These are phyloP conservation scores for Isabelozyma pseudorhagii DNA, from an alignment of 805 yeast species.

Conservation along the genomic window DNA sequence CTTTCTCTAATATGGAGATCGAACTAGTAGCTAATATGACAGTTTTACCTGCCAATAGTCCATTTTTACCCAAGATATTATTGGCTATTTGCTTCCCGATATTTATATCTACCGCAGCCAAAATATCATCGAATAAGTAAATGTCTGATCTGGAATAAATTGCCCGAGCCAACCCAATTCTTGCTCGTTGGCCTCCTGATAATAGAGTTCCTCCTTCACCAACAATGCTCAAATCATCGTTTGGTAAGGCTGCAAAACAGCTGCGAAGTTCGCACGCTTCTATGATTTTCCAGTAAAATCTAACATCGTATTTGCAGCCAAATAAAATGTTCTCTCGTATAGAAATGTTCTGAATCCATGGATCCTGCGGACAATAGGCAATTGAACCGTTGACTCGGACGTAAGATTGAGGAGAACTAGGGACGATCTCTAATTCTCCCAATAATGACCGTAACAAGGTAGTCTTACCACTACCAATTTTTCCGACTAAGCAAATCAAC, in stretches of 20 bases:
- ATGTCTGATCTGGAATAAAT: conserved; percentile 25
- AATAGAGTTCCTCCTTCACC: conserved; percentile 28
- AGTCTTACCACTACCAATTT: conserved; percentile 25
- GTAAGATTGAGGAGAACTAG: neutral
- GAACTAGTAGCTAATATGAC: conserved; percentile 26
- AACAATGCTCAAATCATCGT: conserved; percentile 24
- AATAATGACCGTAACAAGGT: conserved; percentile 20
- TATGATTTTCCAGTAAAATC: conserved; percentile 17
- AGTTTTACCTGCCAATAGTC: conserved; percentile 22
- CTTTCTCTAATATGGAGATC: conserved; percentile 17
- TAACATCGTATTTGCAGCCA: conserved; percentile 18
- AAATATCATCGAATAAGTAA: conserved; percentile 22
- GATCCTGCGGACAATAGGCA: conserved; percentile 25
- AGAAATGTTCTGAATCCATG: conserved; percentile 24
- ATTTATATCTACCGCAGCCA: conserved; percentile 27
- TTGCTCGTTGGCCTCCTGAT: conserved; percentile 28
- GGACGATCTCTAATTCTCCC: conserved; percentile 15
- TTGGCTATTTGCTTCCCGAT: conserved; percentile 25
- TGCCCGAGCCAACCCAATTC: conserved; percentile 27
- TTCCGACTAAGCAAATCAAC: conserved; percentile 22
- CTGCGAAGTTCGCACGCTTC: conserved; percentile 22
- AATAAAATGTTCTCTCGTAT: conserved; percentile 23
- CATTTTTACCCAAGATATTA: conserved; percentile 18
- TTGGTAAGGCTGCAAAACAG: conserved; percentile 23
- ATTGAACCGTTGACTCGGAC: conserved; percentile 16